Base-by-base conservation (phyloP, 306 rosid species). In the Boehmeria nivea region DNA sequence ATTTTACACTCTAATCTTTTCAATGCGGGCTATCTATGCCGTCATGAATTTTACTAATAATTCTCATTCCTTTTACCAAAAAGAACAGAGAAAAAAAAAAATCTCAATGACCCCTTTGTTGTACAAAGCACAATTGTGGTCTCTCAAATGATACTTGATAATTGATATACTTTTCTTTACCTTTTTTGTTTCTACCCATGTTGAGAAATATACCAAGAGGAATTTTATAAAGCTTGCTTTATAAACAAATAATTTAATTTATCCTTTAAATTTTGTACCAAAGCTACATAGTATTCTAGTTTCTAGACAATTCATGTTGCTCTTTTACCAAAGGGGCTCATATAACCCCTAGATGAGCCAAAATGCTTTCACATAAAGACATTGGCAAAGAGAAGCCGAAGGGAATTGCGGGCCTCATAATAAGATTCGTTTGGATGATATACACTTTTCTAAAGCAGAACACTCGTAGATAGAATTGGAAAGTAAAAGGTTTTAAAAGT, bases 341-440 rank as follows among this genome's bases (percentile, higher is more conserved):
- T 21, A 54, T 5, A 54, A 22, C 8, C 61, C 64, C 59, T 45
- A 38, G 78, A 81, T 11, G 63, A 79, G 73, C 72, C 76, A 67
- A 68, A 56, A 66, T 42, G 72, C 23, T 16, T 51, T 39, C n/a
- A 13, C 33, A 2, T 38, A n/a, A 19, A 44, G 59, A 65, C 49
- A 65, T 27, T 12, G 53, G 6, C 9, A 54, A 37, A 31, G 63
- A 19, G 57, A 45, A 70, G 43, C 18, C 43, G 57, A 65, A 63
- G 33, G 44, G 4, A 16, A 54, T 31, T 3, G 21, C 23, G 78
- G 88, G 14, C 76, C 81, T 13, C 36, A 16, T 12, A 52, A 72
- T 45, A 15, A 50, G 72, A 82, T 79, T 79, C 75, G 54, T 64
- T 62, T 64, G 63, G 81, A 77, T 72, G 57, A 68, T n/a, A n/a